A percentile compares a stretch with the other conserved stretches of the same genome.
phyloP scores from a whole-genome alignment of 768 basidiomycete genomes.

The Pleurotus giganteus region DNA sequence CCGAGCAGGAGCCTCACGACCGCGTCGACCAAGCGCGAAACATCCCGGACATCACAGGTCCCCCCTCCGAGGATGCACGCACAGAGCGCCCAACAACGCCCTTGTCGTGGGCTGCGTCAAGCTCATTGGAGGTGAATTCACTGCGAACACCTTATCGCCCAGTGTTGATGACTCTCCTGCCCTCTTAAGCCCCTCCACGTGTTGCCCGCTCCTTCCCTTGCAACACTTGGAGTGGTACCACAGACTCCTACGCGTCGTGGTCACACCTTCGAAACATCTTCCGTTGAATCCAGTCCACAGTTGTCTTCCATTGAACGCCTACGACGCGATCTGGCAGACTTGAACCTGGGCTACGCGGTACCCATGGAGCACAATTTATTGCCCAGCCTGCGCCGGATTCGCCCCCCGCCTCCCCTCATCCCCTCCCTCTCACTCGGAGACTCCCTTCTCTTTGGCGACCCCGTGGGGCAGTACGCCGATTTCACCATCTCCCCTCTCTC shows the following conservation, averaged over 20 bases:
- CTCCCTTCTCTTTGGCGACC: constrained; percentile 24
- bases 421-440: constrained; percentile 45
- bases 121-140: constrained; percentile 36
- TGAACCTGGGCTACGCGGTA: constrained; percentile 35
- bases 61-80: constrained; percentile 35
- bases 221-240: constrained; percentile 56
- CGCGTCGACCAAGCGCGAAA: constrained; percentile 32
- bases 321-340: constrained; percentile 34
- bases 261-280: constrained; percentile 42
- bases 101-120: constrained; percentile 27
- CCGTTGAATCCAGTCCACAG: constrained; percentile 59
- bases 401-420: constrained; percentile 30
- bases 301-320: constrained; percentile 37
- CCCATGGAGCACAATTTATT: constrained; percentile 24
- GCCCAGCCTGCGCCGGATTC: constrained; percentile 25
- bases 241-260: constrained; percentile 43
- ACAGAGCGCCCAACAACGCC: constrained; percentile 37
- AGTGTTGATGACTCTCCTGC: constrained; percentile 13
- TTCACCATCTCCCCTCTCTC: constrained; percentile 34
- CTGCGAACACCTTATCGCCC: background rate
- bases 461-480: constrained; percentile 30
- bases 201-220: constrained; percentile 44
- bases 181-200: constrained; percentile 21
- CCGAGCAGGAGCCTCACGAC: constrained; percentile 42
- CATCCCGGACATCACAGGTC: constrained; percentile 21